Percentiles rank a stretch among this genome's conserved stretches.
Conservation (phyloP, 257 asterid genomes). For the Penstemon newberryi region DNA sequence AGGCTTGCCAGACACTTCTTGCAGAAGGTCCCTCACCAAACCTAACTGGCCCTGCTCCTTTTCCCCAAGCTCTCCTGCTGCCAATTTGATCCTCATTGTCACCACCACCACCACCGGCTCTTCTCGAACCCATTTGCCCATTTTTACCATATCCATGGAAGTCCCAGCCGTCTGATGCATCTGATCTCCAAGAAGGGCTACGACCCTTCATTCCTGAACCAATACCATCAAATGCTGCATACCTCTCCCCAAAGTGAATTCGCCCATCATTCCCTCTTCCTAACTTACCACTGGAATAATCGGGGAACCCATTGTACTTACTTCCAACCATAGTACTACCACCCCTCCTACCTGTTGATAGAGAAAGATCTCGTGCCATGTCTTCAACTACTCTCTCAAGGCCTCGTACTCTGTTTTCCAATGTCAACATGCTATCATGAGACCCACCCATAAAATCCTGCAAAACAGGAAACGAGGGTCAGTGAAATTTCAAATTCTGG, state of each 20-base stretch:
- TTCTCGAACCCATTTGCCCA: conserved; percentile 67
- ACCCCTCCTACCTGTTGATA: conserved; percentile 80
- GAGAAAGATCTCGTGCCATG: conserved; percentile 92
- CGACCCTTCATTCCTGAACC: conserved; percentile 59
- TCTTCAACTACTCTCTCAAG: conserved; percentile 97
- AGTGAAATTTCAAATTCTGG: conserved; percentile 27
- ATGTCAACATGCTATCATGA: conserved; percentile 91
- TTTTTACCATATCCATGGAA: conserved; percentile 62
- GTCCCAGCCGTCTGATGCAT: conserved; percentile 67
- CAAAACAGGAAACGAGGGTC: conserved; percentile 27
- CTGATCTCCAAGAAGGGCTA: conserved; percentile 76
- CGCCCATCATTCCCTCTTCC: conserved; percentile 70
- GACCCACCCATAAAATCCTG: conserved; percentile 99
- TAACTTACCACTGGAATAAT: conserved; percentile 65
- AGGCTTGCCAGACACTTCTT: conserved; percentile 99
- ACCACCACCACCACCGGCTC: conserved; percentile 48
- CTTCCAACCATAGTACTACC: conserved; percentile 50
- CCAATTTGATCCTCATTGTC: conserved; percentile 65
- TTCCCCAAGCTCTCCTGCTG: conserved; percentile 81
- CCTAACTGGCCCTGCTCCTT: conserved; percentile 72
- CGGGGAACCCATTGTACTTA: conserved; percentile 78
- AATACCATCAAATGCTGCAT: conserved; percentile 54
- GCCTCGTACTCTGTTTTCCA: conserved; percentile 90
- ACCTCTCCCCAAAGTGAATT: conserved; percentile 67
- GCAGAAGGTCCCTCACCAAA: conserved; percentile 99